These are phyloP conservation scores for Oryza nivara DNA, from an alignment of 176 grass and related monocot species.

Conservation along the genomic window DNA sequence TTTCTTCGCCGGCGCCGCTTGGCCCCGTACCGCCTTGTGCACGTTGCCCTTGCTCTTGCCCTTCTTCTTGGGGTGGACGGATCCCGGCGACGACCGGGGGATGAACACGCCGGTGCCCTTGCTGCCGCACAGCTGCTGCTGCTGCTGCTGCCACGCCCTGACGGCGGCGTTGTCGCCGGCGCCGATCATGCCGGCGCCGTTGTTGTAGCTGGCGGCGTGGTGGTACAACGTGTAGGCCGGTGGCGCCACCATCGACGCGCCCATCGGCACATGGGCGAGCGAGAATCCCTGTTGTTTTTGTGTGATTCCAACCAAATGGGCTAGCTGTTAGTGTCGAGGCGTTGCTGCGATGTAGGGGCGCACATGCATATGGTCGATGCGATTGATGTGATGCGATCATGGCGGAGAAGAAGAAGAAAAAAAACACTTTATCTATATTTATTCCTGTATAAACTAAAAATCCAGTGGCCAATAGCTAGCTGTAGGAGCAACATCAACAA, in stretches of 20 bases:
- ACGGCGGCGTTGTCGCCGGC: not conserved
- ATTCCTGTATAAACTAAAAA: not conserved
- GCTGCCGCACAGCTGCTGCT: slow-evolving; percentile 38
- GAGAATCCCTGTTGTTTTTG: slow-evolving; percentile 47
- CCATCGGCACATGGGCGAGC: slow-evolving; percentile 45
- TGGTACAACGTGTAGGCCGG: slow-evolving; percentile 58
- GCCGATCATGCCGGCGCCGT: not conserved
- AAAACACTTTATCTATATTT: not conserved
- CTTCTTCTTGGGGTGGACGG: slow-evolving; percentile 36
- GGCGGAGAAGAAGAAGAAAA: not conserved
- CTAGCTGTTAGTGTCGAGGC: slow-evolving; percentile 28
- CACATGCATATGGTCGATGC: slow-evolving; percentile 32
- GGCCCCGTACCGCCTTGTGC: slow-evolving; percentile 18
- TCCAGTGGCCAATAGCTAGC: slow-evolving; percentile 16
- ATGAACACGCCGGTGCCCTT: slow-evolving; percentile 77
- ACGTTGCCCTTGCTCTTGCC: slow-evolving; percentile 26
- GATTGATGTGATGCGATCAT: slow-evolving; percentile 40
- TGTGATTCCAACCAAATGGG: not conserved
- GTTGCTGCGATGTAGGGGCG: not conserved
- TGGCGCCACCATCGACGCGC: slow-evolving; percentile 52
- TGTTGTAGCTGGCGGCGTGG: slow-evolving; percentile 49
- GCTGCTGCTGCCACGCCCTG: slow-evolving; percentile 18
- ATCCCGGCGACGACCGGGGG: slow-evolving; percentile 48
- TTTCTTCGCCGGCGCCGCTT: not conserved
- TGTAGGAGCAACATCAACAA: slow-evolving; percentile 2